Base-by-base conservation (phyloP, 331 rosid species). In the Malus hybrid region DNA sequence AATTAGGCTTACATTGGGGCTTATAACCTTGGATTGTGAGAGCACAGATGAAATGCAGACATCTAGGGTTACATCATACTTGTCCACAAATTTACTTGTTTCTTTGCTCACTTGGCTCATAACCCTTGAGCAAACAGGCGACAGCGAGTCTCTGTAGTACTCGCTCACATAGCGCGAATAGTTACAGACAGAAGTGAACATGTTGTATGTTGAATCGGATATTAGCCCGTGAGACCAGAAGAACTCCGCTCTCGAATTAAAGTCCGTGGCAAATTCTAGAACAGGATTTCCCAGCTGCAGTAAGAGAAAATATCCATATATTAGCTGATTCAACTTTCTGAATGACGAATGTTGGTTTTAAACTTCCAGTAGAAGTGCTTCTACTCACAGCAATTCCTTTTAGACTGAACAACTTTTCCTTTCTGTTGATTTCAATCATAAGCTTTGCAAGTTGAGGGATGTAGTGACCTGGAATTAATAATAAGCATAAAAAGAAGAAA, bases 281-380 rank as follows among this genome's bases (percentile, higher is more conserved):
- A 93, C 86, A 55, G 97, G 97, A 65, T 90, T 93, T n/a, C 97
- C 97, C 78, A 93, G 70, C 97, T 92, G 91, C 87, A 81, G 28
- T 32, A 5, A 57, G 15, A 70, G 31, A 70, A 19, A 34, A 63
- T 34, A 10, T 39, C 46, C 46, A 39, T 39, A 39, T 39, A 10
- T 39, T 39, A 36, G 42, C 11, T 10, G 46, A 39, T 39, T 39
- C 46, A 39, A 10, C 48, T 10, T 42, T 42, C 48, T 42, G 48
- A 42, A 10, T 1, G 14, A 1, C 48, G 5, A 42, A 10, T 42
- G 48, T 42, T 42, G 3, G 14, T 42, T 42, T 42, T 4, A 39
- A 39, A 39, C 46, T 39, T 27, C 36, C 56, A 60, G 66, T 31
- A 72, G 11, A 33, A 42, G n/a, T 15, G 9, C 57, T 10, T 65